phyloP scores from a whole-genome alignment of 2,329 filamentous ascomycete species.

The Beauveria brongniartii region DNA sequence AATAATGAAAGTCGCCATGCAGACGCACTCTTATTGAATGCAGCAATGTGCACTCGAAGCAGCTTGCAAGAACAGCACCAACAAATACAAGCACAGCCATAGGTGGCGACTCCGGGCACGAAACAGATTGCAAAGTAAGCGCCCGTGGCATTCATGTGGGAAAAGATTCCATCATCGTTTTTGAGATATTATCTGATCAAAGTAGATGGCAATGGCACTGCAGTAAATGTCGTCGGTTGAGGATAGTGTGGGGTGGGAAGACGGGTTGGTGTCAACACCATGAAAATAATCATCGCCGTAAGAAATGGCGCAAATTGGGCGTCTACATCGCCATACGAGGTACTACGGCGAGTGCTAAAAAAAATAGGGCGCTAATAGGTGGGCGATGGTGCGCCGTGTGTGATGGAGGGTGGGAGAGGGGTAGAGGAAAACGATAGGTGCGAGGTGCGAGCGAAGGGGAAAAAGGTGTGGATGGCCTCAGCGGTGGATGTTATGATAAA shows the following conservation, averaged over 20 bases:
- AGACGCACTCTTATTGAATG: not conserved
- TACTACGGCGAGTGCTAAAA: not conserved
- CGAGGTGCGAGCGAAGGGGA: not conserved
- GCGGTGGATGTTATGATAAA: not conserved
- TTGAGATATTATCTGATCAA: not conserved
- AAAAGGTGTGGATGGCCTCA: not conserved
- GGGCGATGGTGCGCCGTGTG: slow-evolving; percentile 4
- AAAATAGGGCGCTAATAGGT: slow-evolving; percentile 4
- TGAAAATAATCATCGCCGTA: slow-evolving; percentile 1
- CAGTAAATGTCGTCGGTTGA: not conserved
- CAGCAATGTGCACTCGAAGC: not conserved
- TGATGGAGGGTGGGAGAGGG: slow-evolving; percentile 13
- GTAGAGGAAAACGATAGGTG: not conserved
- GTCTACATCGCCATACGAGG: not conserved
- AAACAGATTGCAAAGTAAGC: too few relatives aligned
- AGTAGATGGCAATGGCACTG: not conserved
- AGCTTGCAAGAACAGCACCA: not conserved
- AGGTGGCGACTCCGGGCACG: too few relatives aligned
- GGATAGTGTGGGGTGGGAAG: not conserved
- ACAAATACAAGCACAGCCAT: too few relatives aligned
- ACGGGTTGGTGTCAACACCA: slow-evolving; percentile 6
- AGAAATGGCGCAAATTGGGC: slow-evolving; percentile 10
- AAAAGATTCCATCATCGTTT: too few relatives aligned
- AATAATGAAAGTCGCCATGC: not conserved
- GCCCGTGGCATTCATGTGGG: too few relatives aligned